Evolutionary conservation across 371 early-diverging fungal species (phyloP).

Genomic region (Mucor plumbeus): DNA sequence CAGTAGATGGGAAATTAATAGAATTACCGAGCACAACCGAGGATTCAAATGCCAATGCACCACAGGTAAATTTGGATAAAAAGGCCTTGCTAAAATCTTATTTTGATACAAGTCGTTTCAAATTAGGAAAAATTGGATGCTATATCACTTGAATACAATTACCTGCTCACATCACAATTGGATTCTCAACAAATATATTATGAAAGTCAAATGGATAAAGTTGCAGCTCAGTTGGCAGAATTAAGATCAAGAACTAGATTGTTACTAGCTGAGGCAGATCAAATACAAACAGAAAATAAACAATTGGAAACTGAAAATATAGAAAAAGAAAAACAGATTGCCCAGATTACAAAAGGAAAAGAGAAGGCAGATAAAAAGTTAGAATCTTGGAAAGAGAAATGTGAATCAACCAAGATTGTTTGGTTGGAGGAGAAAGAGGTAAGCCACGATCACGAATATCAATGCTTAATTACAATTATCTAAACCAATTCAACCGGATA

Average conservation of each 20-base stretch:
- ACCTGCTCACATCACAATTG: constrained; percentile 79
- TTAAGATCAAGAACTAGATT: constrained; percentile 29
- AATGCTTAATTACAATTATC: background rate
- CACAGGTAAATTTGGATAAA: constrained; percentile 17
- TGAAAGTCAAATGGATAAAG: constrained; percentile 70
- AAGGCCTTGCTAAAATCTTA: background rate
- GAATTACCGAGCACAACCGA: constrained; percentile 70
- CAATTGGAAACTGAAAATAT: constrained; percentile 13
- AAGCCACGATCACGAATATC: background rate
- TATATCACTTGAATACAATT: constrained; percentile 80
- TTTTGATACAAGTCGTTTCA: background rate
- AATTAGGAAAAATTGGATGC: constrained; percentile 75
- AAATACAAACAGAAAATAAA: constrained; percentile 15
- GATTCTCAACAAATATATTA: constrained; percentile 88
- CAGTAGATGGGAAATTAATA: constrained; percentile 88
- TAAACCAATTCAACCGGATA: background rate
- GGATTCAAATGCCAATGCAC: background rate
- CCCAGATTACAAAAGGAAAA: constrained; percentile 22
- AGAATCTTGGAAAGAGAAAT: constrained; percentile 33
- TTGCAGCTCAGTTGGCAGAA: constrained; percentile 49
- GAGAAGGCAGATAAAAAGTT: constrained; percentile 27
- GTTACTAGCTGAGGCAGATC: constrained; percentile 8
- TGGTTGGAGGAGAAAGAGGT: constrained; percentile 39
- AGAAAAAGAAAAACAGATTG: constrained; percentile 1
- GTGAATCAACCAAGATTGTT: constrained; percentile 14